Percentiles rank a stretch among this genome's conserved stretches.
Conservation (phyloP, 1,284 basidiomycete genomes). For the Tilletia indica region DNA sequence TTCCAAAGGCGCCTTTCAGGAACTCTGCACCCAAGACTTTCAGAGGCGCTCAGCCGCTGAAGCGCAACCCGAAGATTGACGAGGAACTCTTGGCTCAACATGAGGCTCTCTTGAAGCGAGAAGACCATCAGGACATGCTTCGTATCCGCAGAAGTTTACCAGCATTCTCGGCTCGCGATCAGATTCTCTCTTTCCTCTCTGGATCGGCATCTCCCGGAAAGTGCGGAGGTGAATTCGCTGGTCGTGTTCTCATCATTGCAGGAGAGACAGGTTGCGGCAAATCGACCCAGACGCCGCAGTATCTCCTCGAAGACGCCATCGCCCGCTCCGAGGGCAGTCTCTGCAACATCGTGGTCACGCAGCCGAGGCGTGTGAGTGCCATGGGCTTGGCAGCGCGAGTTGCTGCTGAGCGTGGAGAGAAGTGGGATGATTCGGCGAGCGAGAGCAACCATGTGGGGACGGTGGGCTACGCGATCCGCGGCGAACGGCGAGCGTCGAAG, state of each 20-base stretch:
- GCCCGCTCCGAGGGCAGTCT: conserved; percentile 65
- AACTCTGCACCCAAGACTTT: neutral
- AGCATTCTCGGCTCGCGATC: conserved; percentile 76
- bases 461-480: conserved; percentile 85
- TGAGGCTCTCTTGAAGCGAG: conserved; percentile 62
- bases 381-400: conserved; percentile 86
- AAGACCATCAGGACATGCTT: conserved; percentile 10
- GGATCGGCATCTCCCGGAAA: neutral
- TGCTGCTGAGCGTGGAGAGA: conserved; percentile 77
- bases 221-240: conserved; percentile 15
- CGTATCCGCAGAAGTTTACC: conserved; percentile 64
- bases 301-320: conserved; percentile 73
- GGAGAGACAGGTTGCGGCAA: conserved; percentile 75
- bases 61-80: conserved; percentile 61
- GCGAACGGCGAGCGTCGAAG: conserved; percentile 70
- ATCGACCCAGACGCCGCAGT: conserved; percentile 78
- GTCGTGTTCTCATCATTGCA: conserved; percentile 37
- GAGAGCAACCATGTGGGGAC: conserved; percentile 59
- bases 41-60: conserved; percentile 39
- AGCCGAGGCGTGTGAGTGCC: conserved; percentile 84
- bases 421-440: conserved; percentile 59
- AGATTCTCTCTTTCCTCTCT: conserved; percentile 57
- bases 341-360: conserved; percentile 80
- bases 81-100: conserved; percentile 64
- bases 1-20: neutral